Base-by-base conservation (phyloP, 306 rosid species). In the Phaseolus lunatus region DNA sequence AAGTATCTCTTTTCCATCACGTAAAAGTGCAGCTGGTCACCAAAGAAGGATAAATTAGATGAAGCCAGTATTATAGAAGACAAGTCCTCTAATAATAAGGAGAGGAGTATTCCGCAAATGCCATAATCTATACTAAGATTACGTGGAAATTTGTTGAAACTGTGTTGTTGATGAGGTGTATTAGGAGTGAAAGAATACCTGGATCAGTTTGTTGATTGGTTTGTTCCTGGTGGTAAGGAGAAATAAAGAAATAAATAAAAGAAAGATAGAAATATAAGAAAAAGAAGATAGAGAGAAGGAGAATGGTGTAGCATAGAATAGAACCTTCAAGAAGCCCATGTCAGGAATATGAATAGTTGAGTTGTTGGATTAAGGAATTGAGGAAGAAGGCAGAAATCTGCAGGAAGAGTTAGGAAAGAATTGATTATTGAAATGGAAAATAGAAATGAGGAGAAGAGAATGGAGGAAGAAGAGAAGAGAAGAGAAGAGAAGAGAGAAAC, bases 1-100 rank as follows among this genome's bases (percentile, higher is more conserved):
- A 71, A 94, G 91, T 75, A 94, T 79, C 78, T 94, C 96, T 81
- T 87, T 89, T 86, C 98, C 97, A 84, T 74, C 73, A 68, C 87
- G 84, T 70, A 88, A 11, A 70, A 86, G 22, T n/a, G 88, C 82
- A 74, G 83, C 94, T 88, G 88, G 50, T 77, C 78, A 77, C 56
- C 57, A 76, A 61, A 52, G 76, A 66, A 59, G 65, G 24, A 72
- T 49, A 41, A 45, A 50, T 69, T 44, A 57, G 52, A 50, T 76
- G 67, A 52, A 31, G 43, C n/a, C 50, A 65, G 19, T 14, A 19
- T 11, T 20, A 67, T 66, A 22, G 72, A 50, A 29, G 19, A 33
- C 52, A 63, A 67, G 35, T 18, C 47, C 48, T 44, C 24, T n/a
- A 3, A 24, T 67, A 20, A 33, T 45, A 16, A 68, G 26, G 2